Evolutionary conservation across 2,329 filamentous ascomycete genomes (phyloP).

Genomic region (Botryotinia globosa): DNA sequence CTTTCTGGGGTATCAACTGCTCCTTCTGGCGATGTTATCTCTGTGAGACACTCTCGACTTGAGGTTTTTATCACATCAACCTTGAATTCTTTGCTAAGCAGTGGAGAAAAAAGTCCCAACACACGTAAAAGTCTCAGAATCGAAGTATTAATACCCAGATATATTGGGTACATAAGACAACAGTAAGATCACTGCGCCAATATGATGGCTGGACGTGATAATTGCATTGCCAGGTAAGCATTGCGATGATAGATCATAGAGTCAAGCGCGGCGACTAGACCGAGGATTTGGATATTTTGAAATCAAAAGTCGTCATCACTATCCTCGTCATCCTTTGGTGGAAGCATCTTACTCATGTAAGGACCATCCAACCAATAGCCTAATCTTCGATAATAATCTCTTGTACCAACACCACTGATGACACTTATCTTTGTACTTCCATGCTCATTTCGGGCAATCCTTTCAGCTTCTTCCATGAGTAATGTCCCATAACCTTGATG

Average conservation of each 20-base stretch:
- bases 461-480: slow-evolving; percentile 95
- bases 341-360: slow-evolving; percentile 39
- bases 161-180: not conserved
- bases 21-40: not conserved
- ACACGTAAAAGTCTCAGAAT: not conserved
- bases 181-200: not conserved
- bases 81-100: not conserved
- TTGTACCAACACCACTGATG: slow-evolving; percentile 94
- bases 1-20: not conserved
- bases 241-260: not conserved
- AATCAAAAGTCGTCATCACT: slow-evolving; percentile 33
- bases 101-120: not conserved
- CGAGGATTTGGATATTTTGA: not conserved
- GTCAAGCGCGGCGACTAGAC: not conserved
- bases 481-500: slow-evolving; percentile 96
- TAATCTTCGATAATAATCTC: slow-evolving; percentile 90
- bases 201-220: not conserved
- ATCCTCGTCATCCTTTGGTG: slow-evolving; percentile 36
- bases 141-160: not conserved
- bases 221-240: slow-evolving; percentile 3
- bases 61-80: not conserved
- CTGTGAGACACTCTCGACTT: not conserved
- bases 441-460: slow-evolving; percentile 92
- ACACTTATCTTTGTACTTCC: slow-evolving; percentile 92
- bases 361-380: slow-evolving; percentile 87